Percentiles rank a stretch among this genome's conserved stretches.
phyloP scores from a whole-genome alignment of 768 basidiomycete genomes.

The Auriscalpium orientale region DNA sequence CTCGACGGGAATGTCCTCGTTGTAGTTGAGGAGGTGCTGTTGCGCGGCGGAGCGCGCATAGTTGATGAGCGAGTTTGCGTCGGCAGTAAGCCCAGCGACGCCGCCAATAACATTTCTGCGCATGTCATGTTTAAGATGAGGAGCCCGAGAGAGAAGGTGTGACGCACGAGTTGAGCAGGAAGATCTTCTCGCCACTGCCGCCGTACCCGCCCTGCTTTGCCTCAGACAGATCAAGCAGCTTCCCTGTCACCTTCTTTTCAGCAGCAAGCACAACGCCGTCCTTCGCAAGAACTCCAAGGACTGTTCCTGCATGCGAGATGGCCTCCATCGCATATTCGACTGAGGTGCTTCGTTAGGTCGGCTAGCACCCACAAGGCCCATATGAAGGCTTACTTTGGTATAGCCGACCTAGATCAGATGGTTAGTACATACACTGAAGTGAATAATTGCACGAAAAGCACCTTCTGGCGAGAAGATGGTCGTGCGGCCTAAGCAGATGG shows the following conservation, averaged over 20 bases:
- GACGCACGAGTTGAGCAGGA: conserved; percentile 81
- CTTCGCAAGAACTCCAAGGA: conserved; percentile 85
- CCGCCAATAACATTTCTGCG: conserved; percentile 89
- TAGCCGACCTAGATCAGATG: conserved; percentile 62
- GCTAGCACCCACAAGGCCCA: background rate
- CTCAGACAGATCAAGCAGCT: conserved; percentile 85
- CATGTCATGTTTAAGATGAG: background rate
- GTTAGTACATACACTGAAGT: conserved; percentile 5
- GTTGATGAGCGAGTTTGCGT: conserved; percentile 96
- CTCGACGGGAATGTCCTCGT: conserved; percentile 98
- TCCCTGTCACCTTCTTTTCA: conserved; percentile 98
- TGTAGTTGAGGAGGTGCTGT: conserved; percentile 79
- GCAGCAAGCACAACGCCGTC: conserved; percentile 90
- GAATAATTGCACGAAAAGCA: conserved; percentile 23
- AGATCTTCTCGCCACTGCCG: conserved; percentile 98
- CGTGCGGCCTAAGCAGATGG: conserved; percentile 59
- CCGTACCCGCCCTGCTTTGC: conserved; percentile 87
- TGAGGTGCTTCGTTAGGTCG: conserved; percentile 22
- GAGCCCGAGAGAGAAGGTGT: background rate
- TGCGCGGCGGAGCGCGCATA: conserved; percentile 90
- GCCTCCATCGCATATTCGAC: conserved; percentile 99
- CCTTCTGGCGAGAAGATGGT: conserved; percentile 99
- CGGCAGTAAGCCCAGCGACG: conserved; percentile 93
- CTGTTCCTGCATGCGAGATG: conserved; percentile 92
- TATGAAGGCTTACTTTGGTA: conserved; percentile 75